Evolutionary conservation across 2,329 filamentous ascomycete species (phyloP), one percentile per base, ranked within the genome.

Genomic region (Myriosclerotinia scirpicola): DNA sequence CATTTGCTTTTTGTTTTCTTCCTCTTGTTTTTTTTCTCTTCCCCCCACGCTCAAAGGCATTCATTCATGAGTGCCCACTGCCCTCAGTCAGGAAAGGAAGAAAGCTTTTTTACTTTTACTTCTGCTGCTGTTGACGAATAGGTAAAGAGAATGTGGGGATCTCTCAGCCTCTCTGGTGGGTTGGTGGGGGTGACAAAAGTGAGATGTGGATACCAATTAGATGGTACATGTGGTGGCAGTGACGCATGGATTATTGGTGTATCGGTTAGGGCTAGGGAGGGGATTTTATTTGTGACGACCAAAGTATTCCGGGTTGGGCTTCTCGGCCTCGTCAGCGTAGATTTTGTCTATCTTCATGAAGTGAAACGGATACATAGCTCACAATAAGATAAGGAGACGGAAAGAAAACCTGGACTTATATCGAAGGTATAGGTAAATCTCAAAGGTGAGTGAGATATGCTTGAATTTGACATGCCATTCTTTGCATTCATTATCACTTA

Each of bases 401-500:
- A 3, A 5, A 22, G 8, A 6, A 17, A 22, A n/a, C 17, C 12
- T 12, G 17, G 0, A 36, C n/a, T 5, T 14, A 34, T 20, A 15
- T 14, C 5, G 12, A 58, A 44, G 5, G 2, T 22, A 26, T 6
- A 8, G 26, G 3, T 26, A 26, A 7, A 30, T 40, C 58, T 26
- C 44, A 61, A 50, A 50, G 44, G 14, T 26, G 44, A 61, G 9
- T 26, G 58, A 61, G 30, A 61, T 22, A 15, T 26, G 44, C n/a
- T 40, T 38, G 8, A 38, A 61, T 50, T 61, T 17, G 44, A 61
- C 38, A 46, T 65, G 54, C 64, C 22, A 53, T 65, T 44, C 30
- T 44, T 44, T 54, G 60, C 60, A 63, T 20, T 46, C 64, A 65
- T 53, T 61, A 65, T 52, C 30, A 64, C 20, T 64, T 54, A 42